Evolutionary conservation across 768 basidiomycete species (phyloP).

Genomic region (Kockovaella imperatae): DNA sequence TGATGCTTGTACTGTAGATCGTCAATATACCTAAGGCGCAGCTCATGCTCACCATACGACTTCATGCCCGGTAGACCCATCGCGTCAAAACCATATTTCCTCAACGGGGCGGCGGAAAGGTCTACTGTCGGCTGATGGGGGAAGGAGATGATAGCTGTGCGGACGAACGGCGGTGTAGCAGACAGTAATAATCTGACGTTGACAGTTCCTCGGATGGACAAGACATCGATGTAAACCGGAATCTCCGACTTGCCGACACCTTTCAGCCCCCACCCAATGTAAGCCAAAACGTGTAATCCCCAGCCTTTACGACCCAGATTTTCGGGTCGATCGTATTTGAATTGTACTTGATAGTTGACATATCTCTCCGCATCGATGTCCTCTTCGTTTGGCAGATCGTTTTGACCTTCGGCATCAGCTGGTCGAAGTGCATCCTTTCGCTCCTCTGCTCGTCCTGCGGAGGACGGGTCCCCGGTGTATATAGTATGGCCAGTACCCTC

Average conservation of each 20-base stretch:
- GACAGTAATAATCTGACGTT: conserved; percentile 41
- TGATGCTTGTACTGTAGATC: conserved; percentile 24
- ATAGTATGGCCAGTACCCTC: not conserved
- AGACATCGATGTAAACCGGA: conserved; percentile 44
- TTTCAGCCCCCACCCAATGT: conserved; percentile 43
- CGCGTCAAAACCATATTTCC: conserved; percentile 37
- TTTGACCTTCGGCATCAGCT: not conserved
- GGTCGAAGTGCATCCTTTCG: not conserved
- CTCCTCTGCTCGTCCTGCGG: not conserved
- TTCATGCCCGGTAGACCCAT: conserved; percentile 43
- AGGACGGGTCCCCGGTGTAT: too few species aligned
- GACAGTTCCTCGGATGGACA: conserved; percentile 40
- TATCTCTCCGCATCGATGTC: conserved; percentile 35
- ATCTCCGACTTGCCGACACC: conserved; percentile 40
- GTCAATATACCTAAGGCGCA: not conserved
- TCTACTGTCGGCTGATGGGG: conserved; percentile 42
- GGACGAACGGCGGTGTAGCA: conserved; percentile 43
- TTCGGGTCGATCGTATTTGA: conserved; percentile 33
- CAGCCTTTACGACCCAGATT: conserved; percentile 24
- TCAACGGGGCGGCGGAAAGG: conserved; percentile 43
- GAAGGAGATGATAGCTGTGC: conserved; percentile 40
- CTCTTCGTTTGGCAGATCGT: conserved; percentile 17
- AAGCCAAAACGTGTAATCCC: conserved; percentile 38
- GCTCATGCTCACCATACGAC: conserved; percentile 29
- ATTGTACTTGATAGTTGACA: conserved; percentile 43